Conservation (phyloP, 768 basidiomycete species). For the Xanthoconium purpureum region DNA sequence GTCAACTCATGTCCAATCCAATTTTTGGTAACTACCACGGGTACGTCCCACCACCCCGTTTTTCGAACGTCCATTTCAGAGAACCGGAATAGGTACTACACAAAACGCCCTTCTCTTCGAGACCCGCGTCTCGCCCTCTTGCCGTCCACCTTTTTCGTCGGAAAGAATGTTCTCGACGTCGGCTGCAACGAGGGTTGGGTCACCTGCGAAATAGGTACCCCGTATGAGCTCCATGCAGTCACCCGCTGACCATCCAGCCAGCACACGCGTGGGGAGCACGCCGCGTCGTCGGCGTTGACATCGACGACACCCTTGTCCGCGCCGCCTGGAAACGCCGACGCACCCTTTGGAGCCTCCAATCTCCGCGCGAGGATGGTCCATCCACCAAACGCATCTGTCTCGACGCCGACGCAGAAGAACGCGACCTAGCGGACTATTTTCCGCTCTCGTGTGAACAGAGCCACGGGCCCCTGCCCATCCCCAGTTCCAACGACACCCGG, state of each 20-base stretch:
- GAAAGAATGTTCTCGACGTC: conserved; percentile 69
- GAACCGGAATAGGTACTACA: conserved; percentile 56
- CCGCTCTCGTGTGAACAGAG: conserved; percentile 74
- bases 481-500: conserved; percentile 27
- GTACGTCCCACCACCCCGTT: conserved; percentile 33
- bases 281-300: conserved; percentile 81
- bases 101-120: conserved; percentile 57
- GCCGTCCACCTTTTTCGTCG: conserved; percentile 49
- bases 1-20: conserved; percentile 7
- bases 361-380: conserved; percentile 1
- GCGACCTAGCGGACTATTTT: conserved; percentile 51
- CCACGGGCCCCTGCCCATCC: conserved; percentile 72
- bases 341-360: conserved; percentile 68
- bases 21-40: conserved; percentile 74
- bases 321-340: conserved; percentile 73
- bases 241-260: conserved; percentile 22
- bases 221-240: too few species aligned
- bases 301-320: conserved; percentile 72
- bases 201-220: conserved; percentile 73
- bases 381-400: conserved; percentile 12
- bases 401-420: neutral
- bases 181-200: conserved; percentile 89
- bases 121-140: conserved; percentile 69
- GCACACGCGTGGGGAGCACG: conserved; percentile 62
- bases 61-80: neutral